Base-by-base conservation (phyloP, 208 protist genomes). In the Leishmania mexicana region DNA sequence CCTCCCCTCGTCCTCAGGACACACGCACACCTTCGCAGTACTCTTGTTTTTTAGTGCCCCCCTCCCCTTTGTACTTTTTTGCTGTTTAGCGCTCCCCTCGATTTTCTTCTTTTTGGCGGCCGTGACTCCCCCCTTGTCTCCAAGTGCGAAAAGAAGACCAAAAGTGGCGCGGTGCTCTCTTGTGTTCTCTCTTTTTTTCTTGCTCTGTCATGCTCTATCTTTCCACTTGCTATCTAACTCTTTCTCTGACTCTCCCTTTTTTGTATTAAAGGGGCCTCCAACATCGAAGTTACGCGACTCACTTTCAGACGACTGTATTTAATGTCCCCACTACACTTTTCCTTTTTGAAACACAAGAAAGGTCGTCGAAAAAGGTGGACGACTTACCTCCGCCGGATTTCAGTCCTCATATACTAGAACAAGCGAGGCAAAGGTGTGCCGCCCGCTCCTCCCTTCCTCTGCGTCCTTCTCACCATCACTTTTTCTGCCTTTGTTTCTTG, bases 71-170 rank as follows among this genome's bases (percentile, higher is more conserved):
- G 62, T 35, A 68, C 31, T 40, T 6, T 21, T 68, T 68, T 4
- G 10, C 31, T 40, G 7, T 68, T 68, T 35, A 24, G n/a, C n/a
- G 58, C 28, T 31, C 5, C 13, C 15, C 40, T 28, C 21, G 2
- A 31, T 64, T 74, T 83, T 74, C 53, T 68, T 75, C 65, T 79
- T 83, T n/a, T 51, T 71, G 62, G 31, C 62, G 11, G 31, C 11
- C 28, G 21, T 58, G 53, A n/a, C 13, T 19, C 62, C 31, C 31
- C n/a, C 13, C 31, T 68, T 40, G 31, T 40, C 31, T 68, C 3
- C 13, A 19, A 19, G 13, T 24, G 15, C 28, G 17, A 40, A 67
- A 67, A 24, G 62, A n/a, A 40, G n/a, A 62, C 57, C 21, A 28
- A 62, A 31, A 64, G 58, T 10, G 58, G 28, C 58, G 15, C 28